phyloP scores from a whole-genome alignment of 768 basidiomycete genomes.

The Termitomyces sp. region DNA sequence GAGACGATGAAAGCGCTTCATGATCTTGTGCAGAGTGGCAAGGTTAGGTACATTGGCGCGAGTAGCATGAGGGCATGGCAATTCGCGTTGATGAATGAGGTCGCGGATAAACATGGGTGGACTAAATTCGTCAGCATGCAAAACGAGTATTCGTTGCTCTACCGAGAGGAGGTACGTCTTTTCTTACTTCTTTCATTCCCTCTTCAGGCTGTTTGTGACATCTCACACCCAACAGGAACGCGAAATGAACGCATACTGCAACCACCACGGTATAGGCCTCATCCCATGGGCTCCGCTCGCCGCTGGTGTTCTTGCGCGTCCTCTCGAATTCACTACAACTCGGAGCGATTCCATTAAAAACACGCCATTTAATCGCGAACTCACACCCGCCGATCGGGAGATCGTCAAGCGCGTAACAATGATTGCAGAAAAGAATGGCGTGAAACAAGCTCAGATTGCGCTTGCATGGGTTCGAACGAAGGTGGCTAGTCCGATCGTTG shows the following conservation, averaged over 20 bases:
- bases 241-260: slow-evolving; percentile 41
- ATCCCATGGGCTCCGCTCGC: slow-evolving; percentile 48
- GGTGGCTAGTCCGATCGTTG: slow-evolving; percentile 28
- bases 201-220: not conserved
- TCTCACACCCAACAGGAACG: slow-evolving; percentile 29
- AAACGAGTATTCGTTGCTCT: slow-evolving; percentile 46
- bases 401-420: slow-evolving; percentile 35
- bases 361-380: slow-evolving; percentile 13
- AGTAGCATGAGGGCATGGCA: slow-evolving; percentile 45
- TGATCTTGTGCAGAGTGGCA: slow-evolving; percentile 31
- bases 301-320: slow-evolving; percentile 33
- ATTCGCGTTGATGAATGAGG: slow-evolving; percentile 37
- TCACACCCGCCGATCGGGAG: slow-evolving; percentile 21
- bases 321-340: slow-evolving; percentile 20
- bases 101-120: slow-evolving; percentile 40
- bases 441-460: slow-evolving; percentile 41
- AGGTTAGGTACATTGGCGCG: slow-evolving; percentile 43
- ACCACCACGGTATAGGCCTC: slow-evolving; percentile 44
- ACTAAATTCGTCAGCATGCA: slow-evolving; percentile 57
- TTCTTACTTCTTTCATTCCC: not conserved
- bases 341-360: slow-evolving; percentile 14
- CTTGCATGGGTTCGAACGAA: slow-evolving; percentile 36
- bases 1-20: slow-evolving; percentile 45
- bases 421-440: slow-evolving; percentile 34
- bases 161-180: slow-evolving; percentile 40